Conservation (phyloP, 2,329 filamentous ascomycete species). For the Xylaria multiplex region DNA sequence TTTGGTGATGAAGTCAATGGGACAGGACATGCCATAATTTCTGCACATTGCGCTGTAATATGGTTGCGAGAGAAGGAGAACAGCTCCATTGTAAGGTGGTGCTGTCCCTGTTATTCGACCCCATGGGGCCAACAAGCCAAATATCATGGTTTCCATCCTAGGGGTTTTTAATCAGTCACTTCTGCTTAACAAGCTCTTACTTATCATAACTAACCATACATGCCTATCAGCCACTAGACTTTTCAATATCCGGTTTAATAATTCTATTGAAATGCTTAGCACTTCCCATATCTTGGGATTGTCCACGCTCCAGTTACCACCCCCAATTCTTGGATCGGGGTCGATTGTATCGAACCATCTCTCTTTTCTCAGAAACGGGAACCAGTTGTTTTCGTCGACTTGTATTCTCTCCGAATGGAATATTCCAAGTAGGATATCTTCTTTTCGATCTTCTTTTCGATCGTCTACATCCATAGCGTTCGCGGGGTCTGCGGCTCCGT, state of each 20-base stretch:
- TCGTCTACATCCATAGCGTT: background rate
- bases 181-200: background rate
- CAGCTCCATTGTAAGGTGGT: background rate
- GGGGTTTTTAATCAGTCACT: background rate
- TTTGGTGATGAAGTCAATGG: slow-evolving; percentile 2
- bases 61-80: slow-evolving; percentile 3
- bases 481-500: too few relatives aligned
- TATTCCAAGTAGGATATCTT: background rate
- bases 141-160: slow-evolving; percentile 27
- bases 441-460: background rate
- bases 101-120: background rate
- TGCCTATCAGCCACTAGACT: slow-evolving; percentile 23
- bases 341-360: slow-evolving; percentile 16
- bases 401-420: slow-evolving; percentile 22
- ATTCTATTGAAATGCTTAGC: slow-evolving; percentile 20
- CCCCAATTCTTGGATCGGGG: background rate
- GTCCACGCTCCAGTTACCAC: slow-evolving; percentile 26
- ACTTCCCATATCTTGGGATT: slow-evolving; percentile 23
- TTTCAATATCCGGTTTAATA: slow-evolving; percentile 22
- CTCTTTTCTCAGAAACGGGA: slow-evolving; percentile 17
- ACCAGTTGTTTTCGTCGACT: slow-evolving; percentile 28
- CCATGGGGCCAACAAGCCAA: background rate
- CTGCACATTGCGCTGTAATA: background rate
- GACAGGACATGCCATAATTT: background rate
- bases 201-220: slow-evolving; percentile 16